Base-by-base conservation (phyloP, 352 stramenopile species). In the Phytophthora litchii region DNA sequence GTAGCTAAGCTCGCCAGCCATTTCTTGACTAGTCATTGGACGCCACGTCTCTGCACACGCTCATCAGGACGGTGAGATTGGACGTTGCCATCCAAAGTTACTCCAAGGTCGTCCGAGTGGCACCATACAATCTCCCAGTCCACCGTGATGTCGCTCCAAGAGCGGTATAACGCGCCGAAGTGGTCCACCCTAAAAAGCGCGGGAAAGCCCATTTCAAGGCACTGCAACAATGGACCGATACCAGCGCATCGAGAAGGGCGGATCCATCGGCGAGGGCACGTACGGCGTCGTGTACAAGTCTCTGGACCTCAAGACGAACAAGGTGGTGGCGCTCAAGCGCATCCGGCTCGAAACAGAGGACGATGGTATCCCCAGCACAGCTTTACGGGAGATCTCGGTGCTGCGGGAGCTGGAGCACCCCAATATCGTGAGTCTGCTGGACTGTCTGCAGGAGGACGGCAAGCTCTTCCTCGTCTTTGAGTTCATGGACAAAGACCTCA, bases 381-480 rank as follows among this genome's bases (percentile, higher is more conserved):
- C 97, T 12, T 73, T 99, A 46, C 89, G 98, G 36, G 98, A 99
- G 83, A 99, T 99, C 58, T 98, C 91, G 23, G 80, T 99, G 35
- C 78, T 99, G 35, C 85, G 95, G 25, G 96, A 99, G 75, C 85
- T 99, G 5, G 94, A 94, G 61, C 98, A 99, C 80, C 86, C 96
- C 41, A 99, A 99, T 72, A 99, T 99, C 67, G 97, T 99, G 27
- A 92, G 83, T 16, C 71, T 99, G 38, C 67, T 97, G 11, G 94
- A 99, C 74, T 98, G 98, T 40, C 85, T 98, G 20, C 95, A 98
- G 78, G 92, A 94, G 46, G 83, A 96, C 21, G 90, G 91, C 43
- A 97, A 97, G 63, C 91, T 99, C 27, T 99, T 99, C 70, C 85
- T 99, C 27, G 96, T 99, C 4, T 99, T 99, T 67, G 97, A 99